A percentile compares a stretch with the other conserved stretches of the same genome.
Evolutionary conservation across 257 asterid species (phyloP).

Genomic region (Hygrophila difformis): DNA sequence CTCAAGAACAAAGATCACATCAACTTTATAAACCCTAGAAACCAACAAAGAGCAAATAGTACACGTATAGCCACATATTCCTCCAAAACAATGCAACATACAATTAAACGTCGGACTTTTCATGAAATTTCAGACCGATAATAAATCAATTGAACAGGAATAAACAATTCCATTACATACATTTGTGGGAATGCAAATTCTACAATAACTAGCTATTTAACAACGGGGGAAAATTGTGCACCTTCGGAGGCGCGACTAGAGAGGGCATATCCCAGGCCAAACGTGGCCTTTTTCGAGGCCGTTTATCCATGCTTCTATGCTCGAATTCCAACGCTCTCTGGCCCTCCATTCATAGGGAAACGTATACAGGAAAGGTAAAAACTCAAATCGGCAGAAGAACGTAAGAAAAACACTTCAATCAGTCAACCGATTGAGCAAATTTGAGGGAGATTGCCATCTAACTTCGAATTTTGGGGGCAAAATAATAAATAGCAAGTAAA

Average conservation of each 20-base stretch:
- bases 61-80: constrained; percentile 5
- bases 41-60: neutral
- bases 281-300: constrained; percentile 77
- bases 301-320: constrained; percentile 52
- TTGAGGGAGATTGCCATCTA: neutral
- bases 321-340: constrained; percentile 56
- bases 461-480: too few species aligned
- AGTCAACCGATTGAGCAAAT: constrained; percentile 5
- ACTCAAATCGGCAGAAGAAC: constrained; percentile 13
- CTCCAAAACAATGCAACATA: constrained; percentile 7
- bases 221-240: constrained; percentile 3
- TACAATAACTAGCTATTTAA: neutral
- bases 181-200: neutral
- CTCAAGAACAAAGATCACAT: neutral
- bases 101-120: neutral
- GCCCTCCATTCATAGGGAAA: constrained; percentile 43
- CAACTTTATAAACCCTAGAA: constrained; percentile 12
- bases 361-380: neutral
- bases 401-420: constrained; percentile 3
- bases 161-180: constrained; percentile 1
- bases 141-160: neutral
- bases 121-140: constrained; percentile 1
- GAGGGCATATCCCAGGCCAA: constrained; percentile 61
- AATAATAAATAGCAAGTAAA: too few species aligned
- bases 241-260: constrained; percentile 51